phyloP scores from a whole-genome alignment of 306 rosid species.

The Comarum palustre region DNA sequence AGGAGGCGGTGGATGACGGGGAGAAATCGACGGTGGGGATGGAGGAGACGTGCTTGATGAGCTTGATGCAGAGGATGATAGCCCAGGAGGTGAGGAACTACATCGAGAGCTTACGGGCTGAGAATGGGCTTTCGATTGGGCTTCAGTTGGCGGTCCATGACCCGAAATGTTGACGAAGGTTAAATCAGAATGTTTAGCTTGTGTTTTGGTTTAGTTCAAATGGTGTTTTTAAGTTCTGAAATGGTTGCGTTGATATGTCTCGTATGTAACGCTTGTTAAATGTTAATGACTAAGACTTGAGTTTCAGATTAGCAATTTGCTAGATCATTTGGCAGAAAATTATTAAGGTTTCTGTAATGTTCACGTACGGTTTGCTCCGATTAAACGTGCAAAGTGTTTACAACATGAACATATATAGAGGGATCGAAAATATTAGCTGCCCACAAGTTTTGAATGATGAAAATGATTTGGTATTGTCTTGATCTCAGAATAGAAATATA shows the following conservation, averaged over 20 bases:
- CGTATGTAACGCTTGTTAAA: not conserved
- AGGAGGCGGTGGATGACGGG: not conserved
- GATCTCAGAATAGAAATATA: no score
- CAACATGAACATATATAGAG: no score
- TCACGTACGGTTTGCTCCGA: no score
- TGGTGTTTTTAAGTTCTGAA: not conserved
- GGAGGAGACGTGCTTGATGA: conserved; percentile 35
- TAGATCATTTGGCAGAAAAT: no score
- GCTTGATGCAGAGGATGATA: conserved; percentile 56
- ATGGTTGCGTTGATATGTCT: not conserved
- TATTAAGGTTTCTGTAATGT: no score
- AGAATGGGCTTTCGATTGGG: conserved; percentile 21
- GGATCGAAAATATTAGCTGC: no score
- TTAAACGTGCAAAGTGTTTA: no score
- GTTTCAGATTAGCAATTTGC: not conserved
- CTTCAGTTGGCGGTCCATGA: not conserved
- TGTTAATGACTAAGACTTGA: not conserved
- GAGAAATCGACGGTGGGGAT: conserved; percentile 5
- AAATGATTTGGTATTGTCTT: no score
- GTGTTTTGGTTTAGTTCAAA: no score
- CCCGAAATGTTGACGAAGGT: not conserved
- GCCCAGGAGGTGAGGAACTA: conserved; percentile 68
- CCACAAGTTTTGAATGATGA: no score
- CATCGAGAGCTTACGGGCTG: conserved; percentile 39
- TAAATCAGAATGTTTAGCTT: not conserved